Evolutionary conservation across 805 yeast genomes (phyloP).

Genomic region (Kazachstania kunashirensis): DNA sequence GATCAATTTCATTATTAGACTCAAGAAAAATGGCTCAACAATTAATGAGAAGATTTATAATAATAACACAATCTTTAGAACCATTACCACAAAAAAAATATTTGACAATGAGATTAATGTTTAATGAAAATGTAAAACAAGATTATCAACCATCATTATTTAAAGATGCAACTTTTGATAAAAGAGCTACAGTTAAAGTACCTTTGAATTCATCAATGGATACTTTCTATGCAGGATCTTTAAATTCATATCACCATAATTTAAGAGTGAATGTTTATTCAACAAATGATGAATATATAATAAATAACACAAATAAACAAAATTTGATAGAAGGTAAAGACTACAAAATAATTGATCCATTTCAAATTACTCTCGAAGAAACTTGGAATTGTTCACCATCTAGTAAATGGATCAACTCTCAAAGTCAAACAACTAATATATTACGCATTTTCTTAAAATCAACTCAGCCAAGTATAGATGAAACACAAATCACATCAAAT

Average conservation of each 20-base stretch:
- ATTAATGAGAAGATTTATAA: constrained; percentile 41
- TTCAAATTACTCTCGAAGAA: constrained; percentile 14
- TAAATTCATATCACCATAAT: constrained; percentile 28
- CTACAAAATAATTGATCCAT: constrained; percentile 24
- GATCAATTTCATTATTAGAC: constrained; percentile 23
- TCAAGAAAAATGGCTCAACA: constrained; percentile 40
- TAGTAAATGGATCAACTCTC: too few relatives aligned
- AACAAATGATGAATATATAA: constrained; percentile 11
- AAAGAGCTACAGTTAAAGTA: constrained; percentile 30
- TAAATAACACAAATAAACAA: not conserved
- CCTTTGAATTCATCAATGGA: constrained; percentile 12
- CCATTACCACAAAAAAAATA: constrained; percentile 40
- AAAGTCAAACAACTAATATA: constrained; percentile 28
- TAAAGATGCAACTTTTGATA: constrained; percentile 34
- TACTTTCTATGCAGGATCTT: constrained; percentile 23
- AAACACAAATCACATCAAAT: constrained; percentile 24
- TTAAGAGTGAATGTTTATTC: constrained; percentile 27
- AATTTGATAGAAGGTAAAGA: constrained; percentile 1
- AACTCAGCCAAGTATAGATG: constrained; percentile 16
- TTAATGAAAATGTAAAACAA: constrained; percentile 38
- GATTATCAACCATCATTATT: constrained; percentile 42
- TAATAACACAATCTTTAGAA: constrained; percentile 45
- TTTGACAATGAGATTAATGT: constrained; percentile 40
- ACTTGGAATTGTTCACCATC: too few relatives aligned
- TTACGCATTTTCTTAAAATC: constrained; percentile 24